Base-by-base conservation (phyloP, 371 early-diverging fungal genomes). In the Encephalitozoon intestinalis region DNA sequence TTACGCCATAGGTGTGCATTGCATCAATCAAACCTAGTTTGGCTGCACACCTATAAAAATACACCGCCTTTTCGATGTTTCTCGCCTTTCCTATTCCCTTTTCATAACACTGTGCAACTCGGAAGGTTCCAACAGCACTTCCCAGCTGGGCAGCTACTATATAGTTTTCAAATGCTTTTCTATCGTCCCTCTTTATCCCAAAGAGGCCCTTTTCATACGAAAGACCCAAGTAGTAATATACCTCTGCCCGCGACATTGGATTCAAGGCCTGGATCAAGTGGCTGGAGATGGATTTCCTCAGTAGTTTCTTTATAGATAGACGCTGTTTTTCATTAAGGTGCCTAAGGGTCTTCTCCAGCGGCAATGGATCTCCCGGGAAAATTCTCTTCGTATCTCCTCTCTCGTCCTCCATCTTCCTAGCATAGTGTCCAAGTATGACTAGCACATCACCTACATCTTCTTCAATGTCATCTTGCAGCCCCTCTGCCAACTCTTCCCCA, bases 11-110 rank as follows among this genome's bases (percentile, higher is more conserved):
- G 1, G 75, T 75, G 73, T 86, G 85, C 66, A 84, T 40, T 18
- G 80, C 84, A 37, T 84, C 78, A 37, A 73, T 34, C 12, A 67
- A 76, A 15, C 86, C 86, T 9, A 83, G 73, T 53, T 86, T 86
- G 12, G 86, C 84, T 1, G 85, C 74, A 43, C 81, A 79, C 67
- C 81, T 83, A 70, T 83, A 86, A 70, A 81, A 86, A 51, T 67
- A 50, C 2, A 80, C 50, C 26, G 84, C 84, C 49, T 80, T 82
- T 9, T 58, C 23, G 43, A 70, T 51, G 69, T 75, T 67, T 37
- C 66, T 58, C 21, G n/a, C 23, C 46, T 76, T 71, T 21, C 71
- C 83, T 31, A 74, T 63, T 0, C 86, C 86, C 31, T 81, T 70
- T 68, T 85, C 86, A 77, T 79, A 83, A 65, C 82, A 83, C 54